Base-by-base conservation (phyloP, 225 moss, liverwort and hornwort species). In the Straminergon stramineum region DNA sequence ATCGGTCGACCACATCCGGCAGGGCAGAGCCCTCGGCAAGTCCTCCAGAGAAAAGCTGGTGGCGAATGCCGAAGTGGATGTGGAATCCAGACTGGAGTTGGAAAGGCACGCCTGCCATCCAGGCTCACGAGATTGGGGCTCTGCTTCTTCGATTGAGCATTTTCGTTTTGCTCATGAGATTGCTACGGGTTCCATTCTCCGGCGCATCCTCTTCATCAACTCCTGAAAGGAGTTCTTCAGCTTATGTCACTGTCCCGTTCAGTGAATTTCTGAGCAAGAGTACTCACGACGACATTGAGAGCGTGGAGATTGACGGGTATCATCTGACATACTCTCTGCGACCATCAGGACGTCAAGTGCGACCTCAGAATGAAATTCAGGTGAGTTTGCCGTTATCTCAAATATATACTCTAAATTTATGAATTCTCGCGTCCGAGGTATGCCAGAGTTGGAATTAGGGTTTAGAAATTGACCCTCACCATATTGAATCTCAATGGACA, bases 91-190 rank as follows among this genome's bases (percentile, higher is more conserved):
- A 92, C 20, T 93, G 95, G 91, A 93, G 87, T 61, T 92, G 93
- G 91, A 97, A 95, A 75, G 94, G 93, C 66, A 92, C 91, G 86
- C 90, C 95, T 88, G 92, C 91, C 67, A 92, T 98, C 70, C 94
- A 98, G 85, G 94, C 93, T 80, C 98, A 96, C 74, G 98, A 98
- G 91, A 92, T 98, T 84, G 98, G 98, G 57, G 98, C 96, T 53
- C 90, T 98, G 55, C 96, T 98, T 88, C 96, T 98, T n/a, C 97
- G 96, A 75, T 91, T 98, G 87, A 97, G 98, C 93, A 96, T 96
- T 82, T 95, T 98, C 74, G 94, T 98, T 71, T 87, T 98, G 91
- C 97, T 98, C 87, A 98, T 98, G 98, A 93, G 97, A 90, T 93
- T 98, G 73, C 91, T 98, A 24, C 96, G 98, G 43, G 95, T 98